phyloP scores from a whole-genome alignment of 73 alveolate species.

The Paramecium caudatum region DNA sequence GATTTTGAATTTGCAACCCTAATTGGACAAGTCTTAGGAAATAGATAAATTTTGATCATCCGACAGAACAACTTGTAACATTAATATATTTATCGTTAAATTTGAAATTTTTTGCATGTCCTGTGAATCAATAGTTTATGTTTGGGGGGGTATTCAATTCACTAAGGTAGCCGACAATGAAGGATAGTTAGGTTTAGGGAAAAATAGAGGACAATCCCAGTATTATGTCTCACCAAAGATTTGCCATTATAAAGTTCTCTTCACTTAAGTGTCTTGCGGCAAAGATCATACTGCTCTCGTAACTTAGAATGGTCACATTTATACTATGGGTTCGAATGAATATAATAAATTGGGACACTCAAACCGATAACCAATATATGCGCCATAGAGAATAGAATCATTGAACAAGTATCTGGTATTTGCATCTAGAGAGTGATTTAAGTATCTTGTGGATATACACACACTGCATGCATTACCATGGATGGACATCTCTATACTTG shows the following conservation, averaged over 20 bases:
- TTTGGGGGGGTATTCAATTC: conserved; percentile 80
- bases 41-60: conserved; percentile 38
- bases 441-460: conserved; percentile 81
- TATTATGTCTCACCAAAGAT: conserved; percentile 78
- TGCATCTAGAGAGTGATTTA: conserved; percentile 25
- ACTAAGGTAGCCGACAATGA: conserved; percentile 79
- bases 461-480: conserved; percentile 61
- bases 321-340: conserved; percentile 81
- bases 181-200: conserved; percentile 82
- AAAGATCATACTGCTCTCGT: conserved; percentile 84
- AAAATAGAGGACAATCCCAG: conserved; percentile 42
- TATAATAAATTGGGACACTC: conserved; percentile 78
- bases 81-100: conserved; percentile 59
- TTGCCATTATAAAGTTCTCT: conserved; percentile 79
- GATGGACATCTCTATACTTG: conserved; percentile 23
- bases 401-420: conserved; percentile 18
- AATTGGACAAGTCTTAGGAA: conserved; percentile 7
- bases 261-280: conserved; percentile 80
- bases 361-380: conserved; percentile 61
- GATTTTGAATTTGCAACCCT: conserved; percentile 1
- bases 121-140: conserved; percentile 78
- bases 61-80: conserved; percentile 59
- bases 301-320: conserved; percentile 78
- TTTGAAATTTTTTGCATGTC: conserved; percentile 45
- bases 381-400: conserved; percentile 81